Percentiles rank a stretch among this genome's conserved stretches.
Conservation (phyloP, 1,139 yeast genomes). For the Geotrichum cucujoidarum region DNA sequence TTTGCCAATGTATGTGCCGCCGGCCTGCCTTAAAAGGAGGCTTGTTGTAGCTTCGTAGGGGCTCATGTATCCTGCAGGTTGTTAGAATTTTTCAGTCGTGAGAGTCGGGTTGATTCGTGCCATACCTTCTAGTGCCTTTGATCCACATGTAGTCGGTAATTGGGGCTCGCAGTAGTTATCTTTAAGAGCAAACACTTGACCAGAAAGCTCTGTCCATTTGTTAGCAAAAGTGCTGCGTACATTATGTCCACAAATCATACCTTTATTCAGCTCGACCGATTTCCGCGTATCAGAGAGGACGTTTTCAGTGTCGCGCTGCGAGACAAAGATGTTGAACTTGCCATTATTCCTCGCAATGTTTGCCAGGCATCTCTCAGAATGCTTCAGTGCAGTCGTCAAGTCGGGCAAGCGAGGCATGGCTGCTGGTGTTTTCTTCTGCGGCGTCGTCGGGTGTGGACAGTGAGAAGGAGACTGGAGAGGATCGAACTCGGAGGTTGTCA, state of each 20-base stretch:
- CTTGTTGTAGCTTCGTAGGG: conserved; percentile 83
- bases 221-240: no score
- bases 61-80: conserved; percentile 46
- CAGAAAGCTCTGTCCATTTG: conserved; percentile 18
- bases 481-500: no score
- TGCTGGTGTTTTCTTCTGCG: no score
- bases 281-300: conserved; percentile 15
- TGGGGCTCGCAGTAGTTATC: conserved; percentile 71
- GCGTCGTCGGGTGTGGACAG: no score
- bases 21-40: conserved; percentile 46
- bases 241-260: no score
- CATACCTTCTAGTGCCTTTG: conserved; percentile 46
- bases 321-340: conserved; percentile 35
- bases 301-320: conserved; percentile 21
- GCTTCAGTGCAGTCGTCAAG: conserved; percentile 11
- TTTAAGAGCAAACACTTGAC: conserved; percentile 49
- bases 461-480: no score
- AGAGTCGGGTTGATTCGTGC: background rate
- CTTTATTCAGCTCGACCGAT: conserved; percentile 7
- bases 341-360: conserved; percentile 32
- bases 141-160: conserved; percentile 71
- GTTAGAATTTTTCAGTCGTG: background rate
- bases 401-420: conserved; percentile 8
- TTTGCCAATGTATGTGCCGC: conserved; percentile 64
- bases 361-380: conserved; percentile 27